Evolutionary conservation across 176 grass and related monocot genomes (phyloP).

Genomic region (Hsuehochloa calcarea): DNA sequence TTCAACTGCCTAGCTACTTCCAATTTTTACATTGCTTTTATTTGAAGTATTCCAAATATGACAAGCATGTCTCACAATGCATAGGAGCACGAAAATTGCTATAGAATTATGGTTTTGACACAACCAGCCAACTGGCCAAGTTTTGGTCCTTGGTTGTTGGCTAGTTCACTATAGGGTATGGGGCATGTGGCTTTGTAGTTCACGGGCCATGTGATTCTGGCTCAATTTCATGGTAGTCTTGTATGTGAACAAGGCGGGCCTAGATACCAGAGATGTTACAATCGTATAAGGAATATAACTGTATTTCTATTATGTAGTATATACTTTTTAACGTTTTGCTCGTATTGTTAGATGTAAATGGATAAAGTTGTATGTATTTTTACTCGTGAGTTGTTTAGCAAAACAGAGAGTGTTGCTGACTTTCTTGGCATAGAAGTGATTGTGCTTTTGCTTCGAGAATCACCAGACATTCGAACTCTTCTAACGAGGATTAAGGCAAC

Average conservation of each 20-base stretch:
- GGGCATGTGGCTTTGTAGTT: background rate
- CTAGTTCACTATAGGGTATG: background rate
- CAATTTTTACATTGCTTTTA: background rate
- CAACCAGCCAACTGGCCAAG: background rate
- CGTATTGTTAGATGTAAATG: no score
- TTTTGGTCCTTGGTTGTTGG: background rate
- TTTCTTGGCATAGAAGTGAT: no score
- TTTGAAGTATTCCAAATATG: background rate
- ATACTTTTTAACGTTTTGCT: no score
- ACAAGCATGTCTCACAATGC: background rate
- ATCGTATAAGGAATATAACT: no score
- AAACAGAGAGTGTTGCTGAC: no score
- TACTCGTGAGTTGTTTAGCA: no score
- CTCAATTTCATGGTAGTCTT: background rate
- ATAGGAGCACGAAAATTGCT: background rate
- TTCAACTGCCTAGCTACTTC: background rate
- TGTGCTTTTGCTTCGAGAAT: no score
- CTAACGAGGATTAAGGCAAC: no score
- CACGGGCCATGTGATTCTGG: background rate
- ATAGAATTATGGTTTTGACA: background rate
- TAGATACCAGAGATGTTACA: no score
- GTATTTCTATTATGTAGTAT: no score
- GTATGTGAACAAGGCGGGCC: background rate
- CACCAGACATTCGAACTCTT: no score
- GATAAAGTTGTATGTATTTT: no score